Evolutionary conservation across 306 rosid species (phyloP).

Genomic region (Glycine latifolia): DNA sequence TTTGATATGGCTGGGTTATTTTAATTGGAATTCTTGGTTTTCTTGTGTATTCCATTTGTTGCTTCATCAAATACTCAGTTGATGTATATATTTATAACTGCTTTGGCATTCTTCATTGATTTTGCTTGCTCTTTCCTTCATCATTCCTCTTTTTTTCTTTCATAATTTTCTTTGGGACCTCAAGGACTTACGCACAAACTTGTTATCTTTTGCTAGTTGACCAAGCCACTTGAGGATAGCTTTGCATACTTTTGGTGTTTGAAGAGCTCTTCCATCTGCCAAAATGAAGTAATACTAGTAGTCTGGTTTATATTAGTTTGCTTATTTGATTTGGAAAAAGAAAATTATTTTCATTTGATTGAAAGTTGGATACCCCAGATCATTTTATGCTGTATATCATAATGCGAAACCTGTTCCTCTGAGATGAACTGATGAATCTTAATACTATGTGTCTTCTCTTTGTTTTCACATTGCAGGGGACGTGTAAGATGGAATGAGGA

Average conservation of each 20-base stretch:
- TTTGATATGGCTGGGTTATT: background rate
- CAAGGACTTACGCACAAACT: constrained; percentile 36
- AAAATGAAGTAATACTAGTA: constrained; percentile 69
- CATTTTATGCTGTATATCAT: constrained; percentile 1
- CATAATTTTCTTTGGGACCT: constrained; percentile 31
- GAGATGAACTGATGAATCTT: constrained; percentile 13
- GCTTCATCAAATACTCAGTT: constrained; percentile 31
- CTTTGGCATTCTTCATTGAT: constrained; percentile 11
- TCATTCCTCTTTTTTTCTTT: background rate
- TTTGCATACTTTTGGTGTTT: constrained; percentile 41
- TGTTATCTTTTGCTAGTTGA: constrained; percentile 51
- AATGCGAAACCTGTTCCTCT: constrained; percentile 25
- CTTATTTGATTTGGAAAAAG: constrained; percentile 21
- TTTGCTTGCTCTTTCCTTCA: constrained; percentile 7
- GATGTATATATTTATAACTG: constrained; percentile 4
- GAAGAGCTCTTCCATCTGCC: constrained; percentile 50
- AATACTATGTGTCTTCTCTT: constrained; percentile 38
- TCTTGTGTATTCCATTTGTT: constrained; percentile 13
- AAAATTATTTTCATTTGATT: background rate
- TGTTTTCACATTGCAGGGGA: constrained; percentile 50
- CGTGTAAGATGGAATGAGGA: constrained; percentile 62
- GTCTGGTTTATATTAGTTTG: constrained; percentile 22
- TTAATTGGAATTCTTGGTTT: constrained; percentile 26
- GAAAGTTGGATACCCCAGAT: background rate
- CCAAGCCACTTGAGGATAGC: constrained; percentile 46